Evolutionary conservation across 805 yeast species (phyloP).

Genomic region (Yarrowia porcina): DNA sequence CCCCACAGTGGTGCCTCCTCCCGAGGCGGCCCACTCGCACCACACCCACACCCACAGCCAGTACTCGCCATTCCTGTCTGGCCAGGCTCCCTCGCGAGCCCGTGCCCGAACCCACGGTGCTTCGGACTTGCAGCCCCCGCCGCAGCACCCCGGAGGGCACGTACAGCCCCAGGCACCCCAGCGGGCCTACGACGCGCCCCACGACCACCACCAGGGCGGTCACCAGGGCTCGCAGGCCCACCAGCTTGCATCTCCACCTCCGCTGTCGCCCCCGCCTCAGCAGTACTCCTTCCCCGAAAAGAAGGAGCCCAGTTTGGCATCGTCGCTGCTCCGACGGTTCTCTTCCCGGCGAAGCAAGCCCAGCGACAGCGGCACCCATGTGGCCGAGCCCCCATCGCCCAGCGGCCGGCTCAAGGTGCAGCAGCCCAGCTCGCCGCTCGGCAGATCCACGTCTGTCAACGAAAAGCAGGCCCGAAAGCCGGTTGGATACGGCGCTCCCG

Average conservation of each 20-base stretch:
- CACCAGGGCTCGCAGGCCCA: background rate
- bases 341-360: constrained; percentile 27
- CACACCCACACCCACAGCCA: constrained; percentile 9
- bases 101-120: constrained; percentile 6
- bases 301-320: constrained; percentile 29
- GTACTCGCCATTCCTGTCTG: constrained; percentile 15
- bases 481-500: constrained; percentile 30
- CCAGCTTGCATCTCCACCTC: background rate
- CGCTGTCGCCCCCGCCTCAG: constrained; percentile 20
- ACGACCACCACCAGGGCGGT: background rate
- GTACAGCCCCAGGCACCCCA: background rate
- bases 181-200: constrained; percentile 11
- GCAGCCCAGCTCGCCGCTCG: constrained; percentile 22
- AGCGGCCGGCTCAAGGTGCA: constrained; percentile 7
- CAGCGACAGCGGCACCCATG: background rate
- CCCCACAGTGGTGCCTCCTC: constrained; percentile 2
- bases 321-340: constrained; percentile 31
- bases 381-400: background rate
- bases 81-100: constrained; percentile 20
- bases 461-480: constrained; percentile 28
- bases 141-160: background rate
- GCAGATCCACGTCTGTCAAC: constrained; percentile 29
- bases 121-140: background rate
- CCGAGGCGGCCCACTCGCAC: constrained; percentile 20
- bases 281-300: constrained; percentile 17